phyloP scores from a whole-genome alignment of 1,284 basidiomycete species.

The Mycena sp. region DNA sequence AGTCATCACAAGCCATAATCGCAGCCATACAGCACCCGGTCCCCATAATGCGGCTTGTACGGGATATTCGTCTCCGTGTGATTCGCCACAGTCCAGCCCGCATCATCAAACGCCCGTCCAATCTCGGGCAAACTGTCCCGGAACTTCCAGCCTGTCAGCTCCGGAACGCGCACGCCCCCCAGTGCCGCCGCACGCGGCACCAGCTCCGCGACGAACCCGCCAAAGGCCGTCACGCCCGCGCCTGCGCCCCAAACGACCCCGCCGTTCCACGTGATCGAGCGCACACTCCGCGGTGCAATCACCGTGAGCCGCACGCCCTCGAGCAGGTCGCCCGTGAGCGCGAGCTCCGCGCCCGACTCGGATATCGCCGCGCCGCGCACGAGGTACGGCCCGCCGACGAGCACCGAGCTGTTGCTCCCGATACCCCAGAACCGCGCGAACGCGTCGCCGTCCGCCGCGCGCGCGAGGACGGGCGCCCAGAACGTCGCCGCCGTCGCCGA shows the following conservation, averaged over 20 bases:
- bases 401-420: conserved; percentile 60
- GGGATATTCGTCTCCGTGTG: conserved; percentile 78
- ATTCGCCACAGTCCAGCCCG: conserved; percentile 70
- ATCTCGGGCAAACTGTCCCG: conserved; percentile 79
- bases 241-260: conserved; percentile 50
- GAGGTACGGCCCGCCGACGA: conserved; percentile 66
- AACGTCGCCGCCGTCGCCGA: conserved; percentile 65
- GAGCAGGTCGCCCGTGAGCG: conserved; percentile 59
- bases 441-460: conserved; percentile 35
- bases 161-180: conserved; percentile 38
- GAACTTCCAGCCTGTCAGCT: conserved; percentile 72
- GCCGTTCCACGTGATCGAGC: conserved; percentile 77
- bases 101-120: conserved; percentile 62
- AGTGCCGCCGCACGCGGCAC: conserved; percentile 4
- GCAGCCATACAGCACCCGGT: conserved; percentile 79
- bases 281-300: conserved; percentile 61
- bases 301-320: conserved; percentile 55
- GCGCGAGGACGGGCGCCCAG: conserved; percentile 54
- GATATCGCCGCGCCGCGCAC: conserved; percentile 57
- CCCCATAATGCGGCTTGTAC: conserved; percentile 72
- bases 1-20: conserved; percentile 77
- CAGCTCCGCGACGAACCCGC: neutral
- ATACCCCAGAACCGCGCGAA: conserved; percentile 57
- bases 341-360: conserved; percentile 44
- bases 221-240: conserved; percentile 22